Conservation (phyloP, 805 yeast species). For the Pichia insulana region DNA sequence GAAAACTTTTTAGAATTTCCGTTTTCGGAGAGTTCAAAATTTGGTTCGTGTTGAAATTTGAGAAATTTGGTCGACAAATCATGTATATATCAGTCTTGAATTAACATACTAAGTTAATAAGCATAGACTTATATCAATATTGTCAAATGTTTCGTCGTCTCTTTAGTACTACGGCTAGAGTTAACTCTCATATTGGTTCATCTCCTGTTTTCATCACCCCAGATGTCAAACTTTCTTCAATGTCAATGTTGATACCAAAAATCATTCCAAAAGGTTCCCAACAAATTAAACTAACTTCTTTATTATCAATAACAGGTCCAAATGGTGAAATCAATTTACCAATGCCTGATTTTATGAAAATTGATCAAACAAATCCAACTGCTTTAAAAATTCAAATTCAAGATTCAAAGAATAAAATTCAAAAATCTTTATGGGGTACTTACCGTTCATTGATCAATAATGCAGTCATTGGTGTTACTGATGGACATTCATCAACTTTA, state of each 20-base stretch:
- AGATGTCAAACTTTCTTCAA: constrained; percentile 44
- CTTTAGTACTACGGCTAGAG: constrained; percentile 27
- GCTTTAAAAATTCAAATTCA: constrained; percentile 29
- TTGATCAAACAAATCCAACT: constrained; percentile 27
- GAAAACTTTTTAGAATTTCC: background rate
- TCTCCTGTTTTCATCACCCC: constrained; percentile 63
- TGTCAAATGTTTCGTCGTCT: constrained; percentile 22
- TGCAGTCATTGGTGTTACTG: constrained; percentile 79
- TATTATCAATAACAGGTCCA: constrained; percentile 65
- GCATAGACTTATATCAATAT: too few relatives aligned
- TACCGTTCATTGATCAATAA: constrained; percentile 70
- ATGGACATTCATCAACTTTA: constrained; percentile 82
- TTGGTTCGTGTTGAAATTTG: too few relatives aligned
- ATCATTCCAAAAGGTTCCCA: constrained; percentile 60
- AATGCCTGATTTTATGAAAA: constrained; percentile 62
- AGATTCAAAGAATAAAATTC: constrained; percentile 59
- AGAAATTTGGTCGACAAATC: background rate
- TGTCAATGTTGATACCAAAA: constrained; percentile 46
- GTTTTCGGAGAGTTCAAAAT: background rate
- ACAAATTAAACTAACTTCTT: constrained; percentile 46
- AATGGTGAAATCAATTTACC: constrained; percentile 56
- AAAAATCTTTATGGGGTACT: constrained; percentile 94
- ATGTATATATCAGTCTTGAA: too few relatives aligned
- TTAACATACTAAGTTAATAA: too few relatives aligned
- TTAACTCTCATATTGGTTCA: constrained; percentile 67